A percentile compares a stretch with the other conserved stretches of the same genome.
Conservation (phyloP, 805 yeast species). For the Clavispora phyllophila region DNA sequence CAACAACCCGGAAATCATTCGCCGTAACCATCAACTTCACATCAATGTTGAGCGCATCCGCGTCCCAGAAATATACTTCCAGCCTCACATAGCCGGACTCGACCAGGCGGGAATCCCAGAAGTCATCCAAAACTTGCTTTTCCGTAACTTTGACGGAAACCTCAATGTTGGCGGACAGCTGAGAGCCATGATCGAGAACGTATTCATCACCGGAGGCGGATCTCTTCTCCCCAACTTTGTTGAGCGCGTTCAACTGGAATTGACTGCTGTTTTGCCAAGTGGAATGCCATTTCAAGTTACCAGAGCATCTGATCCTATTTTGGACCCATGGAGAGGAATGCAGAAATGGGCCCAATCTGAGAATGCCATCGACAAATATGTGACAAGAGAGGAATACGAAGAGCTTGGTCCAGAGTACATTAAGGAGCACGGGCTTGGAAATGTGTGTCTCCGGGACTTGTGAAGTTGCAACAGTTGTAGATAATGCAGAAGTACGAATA, state of each 20-base stretch:
- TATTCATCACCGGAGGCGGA: slow-evolving; percentile 85
- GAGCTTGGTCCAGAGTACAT: slow-evolving; percentile 89
- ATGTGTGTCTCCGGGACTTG: slow-evolving; percentile 32
- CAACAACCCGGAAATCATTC: slow-evolving; percentile 58
- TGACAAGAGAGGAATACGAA: slow-evolving; percentile 70
- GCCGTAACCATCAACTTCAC: slow-evolving; percentile 86
- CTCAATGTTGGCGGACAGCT: slow-evolving; percentile 52
- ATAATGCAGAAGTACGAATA: neutral
- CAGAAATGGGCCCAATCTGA: slow-evolving; percentile 61
- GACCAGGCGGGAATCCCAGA: slow-evolving; percentile 95
- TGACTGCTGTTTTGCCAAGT: slow-evolving; percentile 65
- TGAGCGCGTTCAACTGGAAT: slow-evolving; percentile 64
- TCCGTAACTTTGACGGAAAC: slow-evolving; percentile 54
- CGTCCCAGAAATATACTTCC: slow-evolving; percentile 87
- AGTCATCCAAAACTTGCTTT: slow-evolving; percentile 59
- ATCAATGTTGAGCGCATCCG: slow-evolving; percentile 85
- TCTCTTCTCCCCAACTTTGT: slow-evolving; percentile 61
- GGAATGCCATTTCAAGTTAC: slow-evolving; percentile 58
- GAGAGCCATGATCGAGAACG: slow-evolving; percentile 50
- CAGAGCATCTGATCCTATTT: slow-evolving; percentile 58
- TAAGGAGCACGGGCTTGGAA: slow-evolving; percentile 80
- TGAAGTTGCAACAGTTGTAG: neutral
- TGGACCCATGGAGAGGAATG: slow-evolving; percentile 96
- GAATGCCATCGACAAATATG: slow-evolving; percentile 41
- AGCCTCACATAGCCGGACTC: slow-evolving; percentile 89